These are phyloP conservation scores for Scenedesmus sp. DNA, from an alignment of 163 green algal species.

Conservation along the genomic window DNA sequence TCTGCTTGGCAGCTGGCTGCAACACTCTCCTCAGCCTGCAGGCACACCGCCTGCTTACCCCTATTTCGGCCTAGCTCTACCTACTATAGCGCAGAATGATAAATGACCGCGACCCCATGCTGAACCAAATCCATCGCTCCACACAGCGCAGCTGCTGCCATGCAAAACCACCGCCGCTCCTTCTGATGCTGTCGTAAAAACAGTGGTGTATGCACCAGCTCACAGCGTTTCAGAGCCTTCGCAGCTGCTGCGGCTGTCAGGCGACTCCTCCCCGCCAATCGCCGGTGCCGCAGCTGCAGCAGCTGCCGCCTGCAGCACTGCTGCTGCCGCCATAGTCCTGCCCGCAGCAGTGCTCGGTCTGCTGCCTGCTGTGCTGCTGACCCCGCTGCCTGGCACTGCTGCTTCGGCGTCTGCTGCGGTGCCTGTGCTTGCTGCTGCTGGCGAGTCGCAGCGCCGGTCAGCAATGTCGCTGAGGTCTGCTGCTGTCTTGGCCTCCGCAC, in stretches of 20 bases:
- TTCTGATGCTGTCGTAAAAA: background rate
- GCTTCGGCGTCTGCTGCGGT: background rate
- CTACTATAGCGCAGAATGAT: background rate
- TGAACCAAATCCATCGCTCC: background rate
- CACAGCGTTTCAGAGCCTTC: background rate
- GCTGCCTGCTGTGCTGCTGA: conserved; percentile 21
- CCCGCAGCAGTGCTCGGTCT: conserved; percentile 16
- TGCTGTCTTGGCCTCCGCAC: conserved; percentile 48
- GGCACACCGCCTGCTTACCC: background rate
- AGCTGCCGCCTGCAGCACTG: conserved; percentile 28
- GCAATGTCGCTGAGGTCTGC: conserved; percentile 39
- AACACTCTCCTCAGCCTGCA: background rate
- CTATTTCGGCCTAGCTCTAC: background rate
- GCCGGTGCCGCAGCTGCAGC: background rate
- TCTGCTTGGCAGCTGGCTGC: background rate
- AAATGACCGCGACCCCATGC: background rate
- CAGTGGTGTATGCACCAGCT: background rate
- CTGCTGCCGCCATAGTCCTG: background rate
- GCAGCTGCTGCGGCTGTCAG: background rate
- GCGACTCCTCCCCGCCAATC: background rate
- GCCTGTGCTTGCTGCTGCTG: conserved; percentile 2
- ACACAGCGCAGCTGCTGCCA: background rate
- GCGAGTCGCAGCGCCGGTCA: conserved; percentile 42
- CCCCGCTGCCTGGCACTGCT: background rate
- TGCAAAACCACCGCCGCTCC: background rate